Evolutionary conservation across 495 filamentous ascomycete species (phyloP).

Genomic region (Penicillium coprophilum): DNA sequence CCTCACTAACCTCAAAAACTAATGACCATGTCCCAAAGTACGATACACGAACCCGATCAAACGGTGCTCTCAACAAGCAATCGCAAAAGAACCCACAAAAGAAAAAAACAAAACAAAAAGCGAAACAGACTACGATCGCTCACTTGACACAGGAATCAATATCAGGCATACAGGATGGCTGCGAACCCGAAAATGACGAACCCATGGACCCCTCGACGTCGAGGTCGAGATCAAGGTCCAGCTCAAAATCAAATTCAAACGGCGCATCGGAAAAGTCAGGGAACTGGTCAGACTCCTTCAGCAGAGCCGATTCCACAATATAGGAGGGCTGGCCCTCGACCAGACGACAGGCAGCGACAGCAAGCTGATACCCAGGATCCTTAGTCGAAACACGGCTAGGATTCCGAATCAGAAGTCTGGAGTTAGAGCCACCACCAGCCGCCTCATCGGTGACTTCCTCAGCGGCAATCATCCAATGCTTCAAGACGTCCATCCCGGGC

Average conservation of each 20-base stretch:
- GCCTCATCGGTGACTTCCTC: slow-evolving; percentile 43
- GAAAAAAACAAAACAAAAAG: slow-evolving; percentile 10
- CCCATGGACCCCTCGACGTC: background rate
- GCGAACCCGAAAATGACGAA: slow-evolving; percentile 31
- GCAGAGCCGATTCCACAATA: slow-evolving; percentile 29
- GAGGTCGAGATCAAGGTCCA: background rate
- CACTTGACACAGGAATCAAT: slow-evolving; percentile 40
- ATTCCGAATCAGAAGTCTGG: background rate
- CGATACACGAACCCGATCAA: slow-evolving; percentile 14
- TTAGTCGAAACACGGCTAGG: background rate
- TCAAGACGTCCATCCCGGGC: slow-evolving; percentile 77
- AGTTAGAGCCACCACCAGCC: background rate
- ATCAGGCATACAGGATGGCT: slow-evolving; percentile 33
- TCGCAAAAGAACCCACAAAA: slow-evolving; percentile 12
- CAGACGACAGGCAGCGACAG: background rate
- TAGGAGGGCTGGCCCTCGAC: slow-evolving; percentile 9
- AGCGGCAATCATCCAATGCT: slow-evolving; percentile 78
- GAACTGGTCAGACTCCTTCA: slow-evolving; percentile 35
- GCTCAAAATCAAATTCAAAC: slow-evolving; percentile 20
- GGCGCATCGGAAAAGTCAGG: slow-evolving; percentile 27
- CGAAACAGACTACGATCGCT: slow-evolving; percentile 19
- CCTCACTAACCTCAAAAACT: slow-evolving; percentile 2
- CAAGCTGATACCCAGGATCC: background rate
- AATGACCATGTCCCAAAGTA: slow-evolving; percentile 7
- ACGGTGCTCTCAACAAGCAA: slow-evolving; percentile 2